Evolutionary conservation across 371 early-diverging fungal species (phyloP).

Genomic region (Actinomortierella wolfii): DNA sequence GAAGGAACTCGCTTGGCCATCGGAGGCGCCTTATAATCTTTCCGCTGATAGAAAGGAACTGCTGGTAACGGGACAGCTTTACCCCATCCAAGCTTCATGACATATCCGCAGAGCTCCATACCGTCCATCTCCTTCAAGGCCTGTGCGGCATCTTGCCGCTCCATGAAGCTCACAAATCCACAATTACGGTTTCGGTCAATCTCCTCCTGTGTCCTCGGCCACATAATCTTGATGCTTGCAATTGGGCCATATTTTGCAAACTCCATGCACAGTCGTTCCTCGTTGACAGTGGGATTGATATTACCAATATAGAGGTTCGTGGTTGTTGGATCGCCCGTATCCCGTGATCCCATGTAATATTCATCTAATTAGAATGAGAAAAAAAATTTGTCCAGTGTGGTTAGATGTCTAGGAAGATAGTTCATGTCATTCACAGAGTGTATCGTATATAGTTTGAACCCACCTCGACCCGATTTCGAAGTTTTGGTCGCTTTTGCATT

Average conservation of each 20-base stretch:
- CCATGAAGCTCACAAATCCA: slow-evolving; percentile 94
- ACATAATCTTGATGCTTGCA: slow-evolving; percentile 95
- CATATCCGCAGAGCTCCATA: slow-evolving; percentile 62
- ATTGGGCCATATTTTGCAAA: slow-evolving; percentile 90
- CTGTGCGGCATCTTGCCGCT: slow-evolving; percentile 70
- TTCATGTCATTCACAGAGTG: neutral
- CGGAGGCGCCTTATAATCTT: slow-evolving; percentile 34
- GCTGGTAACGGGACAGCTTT: slow-evolving; percentile 83
- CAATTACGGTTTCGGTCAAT: slow-evolving; percentile 77
- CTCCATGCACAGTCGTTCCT: slow-evolving; percentile 69
- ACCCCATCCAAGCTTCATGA: slow-evolving; percentile 87
- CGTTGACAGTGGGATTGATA: slow-evolving; percentile 72
- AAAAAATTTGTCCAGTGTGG: neutral
- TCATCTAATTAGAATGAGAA: slow-evolving; percentile 22
- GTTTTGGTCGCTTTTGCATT: neutral
- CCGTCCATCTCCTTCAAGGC: slow-evolving; percentile 82
- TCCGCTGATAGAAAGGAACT: slow-evolving; percentile 74
- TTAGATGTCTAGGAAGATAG: neutral
- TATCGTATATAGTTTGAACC: slow-evolving; percentile 5
- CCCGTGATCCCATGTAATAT: slow-evolving; percentile 63
- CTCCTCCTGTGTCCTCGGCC: slow-evolving; percentile 91
- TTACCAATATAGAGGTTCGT: slow-evolving; percentile 93
- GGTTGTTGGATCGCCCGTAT: slow-evolving; percentile 78
- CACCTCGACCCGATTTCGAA: no score
- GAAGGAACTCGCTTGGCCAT: slow-evolving; percentile 17